Conservation (phyloP, 495 filamentous ascomycete genomes). For the Podospora sp. region DNA sequence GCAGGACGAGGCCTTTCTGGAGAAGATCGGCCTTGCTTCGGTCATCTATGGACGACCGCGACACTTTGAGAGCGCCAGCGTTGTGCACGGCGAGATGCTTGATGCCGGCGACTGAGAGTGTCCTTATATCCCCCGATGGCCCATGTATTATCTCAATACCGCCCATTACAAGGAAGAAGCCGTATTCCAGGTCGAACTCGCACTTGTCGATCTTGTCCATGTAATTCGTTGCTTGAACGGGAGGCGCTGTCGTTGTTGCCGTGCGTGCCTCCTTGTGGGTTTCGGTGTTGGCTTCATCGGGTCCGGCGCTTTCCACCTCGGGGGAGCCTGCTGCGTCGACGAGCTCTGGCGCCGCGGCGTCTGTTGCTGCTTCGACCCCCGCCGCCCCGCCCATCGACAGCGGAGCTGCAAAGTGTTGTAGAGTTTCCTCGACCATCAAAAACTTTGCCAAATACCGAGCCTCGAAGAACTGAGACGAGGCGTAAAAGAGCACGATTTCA, state of each 20-base stretch:
- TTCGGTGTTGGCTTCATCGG: too few species aligned
- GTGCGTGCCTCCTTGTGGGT: too few species aligned
- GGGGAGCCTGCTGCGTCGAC: too few species aligned
- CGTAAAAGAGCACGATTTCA: constrained; percentile 23
- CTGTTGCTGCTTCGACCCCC: background rate
- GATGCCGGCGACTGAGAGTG: background rate
- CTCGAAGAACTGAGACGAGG: constrained; percentile 12
- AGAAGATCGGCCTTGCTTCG: constrained; percentile 34
- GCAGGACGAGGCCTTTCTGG: constrained; percentile 32
- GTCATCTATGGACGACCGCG: background rate
- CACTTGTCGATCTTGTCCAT: constrained; percentile 23
- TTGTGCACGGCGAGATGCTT: background rate
- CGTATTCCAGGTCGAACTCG: constrained; percentile 20
- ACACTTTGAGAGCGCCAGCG: background rate
- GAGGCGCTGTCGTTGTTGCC: too few species aligned
- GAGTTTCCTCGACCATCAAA: background rate
- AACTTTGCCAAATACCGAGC: background rate
- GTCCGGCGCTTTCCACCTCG: too few species aligned
- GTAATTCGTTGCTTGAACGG: too few species aligned
- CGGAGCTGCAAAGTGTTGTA: background rate
- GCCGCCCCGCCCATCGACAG: background rate
- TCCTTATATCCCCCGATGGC: background rate
- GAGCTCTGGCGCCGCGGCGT: too few species aligned
- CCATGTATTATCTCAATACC: constrained; percentile 6
- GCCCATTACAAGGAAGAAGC: constrained; percentile 25